Evolutionary conservation across 2,329 filamentous ascomycete species (phyloP), one percentile per base, ranked within the genome.

Genomic region (Alternaria tenuissima): DNA sequence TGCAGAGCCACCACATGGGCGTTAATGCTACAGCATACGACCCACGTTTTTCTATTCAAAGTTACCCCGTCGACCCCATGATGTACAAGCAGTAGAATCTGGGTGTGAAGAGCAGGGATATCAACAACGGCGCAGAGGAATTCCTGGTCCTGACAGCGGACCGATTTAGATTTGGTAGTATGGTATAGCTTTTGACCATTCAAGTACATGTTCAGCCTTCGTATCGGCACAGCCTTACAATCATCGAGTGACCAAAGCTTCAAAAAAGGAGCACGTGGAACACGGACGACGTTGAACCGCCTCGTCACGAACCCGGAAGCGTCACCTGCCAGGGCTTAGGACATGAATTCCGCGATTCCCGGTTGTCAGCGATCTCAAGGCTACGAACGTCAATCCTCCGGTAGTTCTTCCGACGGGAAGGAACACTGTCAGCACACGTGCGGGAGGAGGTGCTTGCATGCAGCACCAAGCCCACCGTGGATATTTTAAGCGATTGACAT

Each of bases 51-150:
- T 63, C 61, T 11, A 67, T 76, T 43, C 73, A 74, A 55, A 71
- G 72, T 20, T 77, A 72, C 57, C 73, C 72, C 18, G 72, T 77
- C 39, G 74, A 77, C 61, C 74, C 75, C 14, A 76, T 77, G 73
- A 71, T 74, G 61, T 77, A 69, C 57, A 76, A 77, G 61, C 69
- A 72, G 53, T 64, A 61, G 54, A 48, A 44, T 63, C 41, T 51
- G 38, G 20, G 30, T 38, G 24, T 34, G 41, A 52, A 41, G 47
- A 57, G 34, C 47, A 52, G 47, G 41, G 47, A 36, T 42, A 52
- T 57, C 38, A 52, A 51, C 38, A 55, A 36, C 30, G 32, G 38
- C 42, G 55, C 26, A 32, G 39, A 51, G 32, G 43, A 43, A 34
- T 55, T 51, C 46, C 41, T 16, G 38, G 48, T 44, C 28, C 34